These are phyloP conservation scores for Schwanniomyces etchellsii DNA, from an alignment of 1,139 yeast genomes.

Conservation along the genomic window DNA sequence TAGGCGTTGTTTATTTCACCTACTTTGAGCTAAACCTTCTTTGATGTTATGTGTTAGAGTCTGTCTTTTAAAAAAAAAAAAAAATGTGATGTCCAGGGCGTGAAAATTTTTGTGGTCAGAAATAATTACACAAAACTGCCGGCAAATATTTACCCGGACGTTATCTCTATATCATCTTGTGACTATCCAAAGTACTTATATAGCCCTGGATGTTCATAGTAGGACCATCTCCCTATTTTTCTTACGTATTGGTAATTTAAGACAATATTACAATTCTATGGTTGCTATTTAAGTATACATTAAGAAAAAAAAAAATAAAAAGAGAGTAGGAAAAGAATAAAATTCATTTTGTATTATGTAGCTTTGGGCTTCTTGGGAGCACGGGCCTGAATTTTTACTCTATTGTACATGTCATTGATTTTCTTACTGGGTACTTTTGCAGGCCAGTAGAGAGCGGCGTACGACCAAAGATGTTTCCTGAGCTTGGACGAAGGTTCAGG, in stretches of 20 bases:
- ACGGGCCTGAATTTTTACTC: constrained; percentile 32
- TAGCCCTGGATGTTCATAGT: too few species aligned
- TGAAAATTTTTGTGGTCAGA: constrained; percentile 6
- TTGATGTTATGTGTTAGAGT: too few species aligned
- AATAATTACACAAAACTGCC: constrained; percentile 3
- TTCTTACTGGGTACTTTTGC: constrained; percentile 77
- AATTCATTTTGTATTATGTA: constrained; percentile 1
- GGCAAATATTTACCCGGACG: background rate
- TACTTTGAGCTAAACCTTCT: background rate
- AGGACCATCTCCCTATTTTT: too few species aligned
- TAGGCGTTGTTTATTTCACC: background rate
- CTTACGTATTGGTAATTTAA: too few species aligned
- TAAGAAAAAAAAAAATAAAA: constrained; percentile 1
- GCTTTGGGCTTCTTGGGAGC: constrained; percentile 8
- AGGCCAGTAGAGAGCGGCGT: constrained; percentile 92
- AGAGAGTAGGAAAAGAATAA: constrained; percentile 1
- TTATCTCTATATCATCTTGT: too few species aligned
- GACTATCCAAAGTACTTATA: too few species aligned
- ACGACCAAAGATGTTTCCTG: constrained; percentile 80
- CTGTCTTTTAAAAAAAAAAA: too few species aligned
- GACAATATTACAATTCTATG: too few species aligned
- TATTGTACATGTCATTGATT: constrained; percentile 79
- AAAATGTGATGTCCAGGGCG: too few species aligned
- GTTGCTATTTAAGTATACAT: background rate
- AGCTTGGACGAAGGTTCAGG: constrained; percentile 28